Base-by-base conservation (phyloP, 2,329 filamentous ascomycete genomes). In the Trichoderma sp. region DNA sequence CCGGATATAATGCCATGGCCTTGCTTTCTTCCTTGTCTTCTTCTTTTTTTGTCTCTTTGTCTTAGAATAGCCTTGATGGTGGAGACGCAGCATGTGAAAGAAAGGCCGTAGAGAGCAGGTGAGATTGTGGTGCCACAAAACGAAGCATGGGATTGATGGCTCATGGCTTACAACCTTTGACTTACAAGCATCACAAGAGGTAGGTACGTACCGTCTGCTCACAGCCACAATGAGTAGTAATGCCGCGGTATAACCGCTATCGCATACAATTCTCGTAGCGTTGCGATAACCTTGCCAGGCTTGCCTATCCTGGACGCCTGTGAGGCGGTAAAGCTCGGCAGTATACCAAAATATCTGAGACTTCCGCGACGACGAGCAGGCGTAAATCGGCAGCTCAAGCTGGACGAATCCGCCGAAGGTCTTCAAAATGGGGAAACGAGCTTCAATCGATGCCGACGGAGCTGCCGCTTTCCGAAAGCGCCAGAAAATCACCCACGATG, bases 401-500 rank as follows among this genome's bases (percentile, higher is more conserved):
- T 59, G 18, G 56, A 66, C 18, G 77, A 75, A 60, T 60, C 38
- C 74, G 24, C 63, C 41, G 60, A 63, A 63, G 64, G 56, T 76
- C 75, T 60, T 71, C 68, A 63, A 62, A 24, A 89, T 89, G 88
- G 83, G 82, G 31, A 89, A 89, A 81, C 82, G 87, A 77, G 80
- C 83, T 71, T 82, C 84, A 45, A 80, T 82, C 67, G 84, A 83
- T 67, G 80, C 79, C 18, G 86, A 88, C 76, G 84, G 83, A 69
- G 83, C 82, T 45, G 82, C 83, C 7, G 84, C 83, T 38, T 84
- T 85, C 35, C 84, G 87, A 29, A 91, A 91, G 81, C 87, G 89
- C 77, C 87, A 88, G 76, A 90, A 89, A 81, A 84, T 89, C n/a
- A 84, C 87, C 6, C 88, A 91, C 77, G 88, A 91, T 75, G 83